These are phyloP conservation scores for Plicaturopsis crispa DNA, from an alignment of 768 basidiomycete genomes.

Conservation along the genomic window DNA sequence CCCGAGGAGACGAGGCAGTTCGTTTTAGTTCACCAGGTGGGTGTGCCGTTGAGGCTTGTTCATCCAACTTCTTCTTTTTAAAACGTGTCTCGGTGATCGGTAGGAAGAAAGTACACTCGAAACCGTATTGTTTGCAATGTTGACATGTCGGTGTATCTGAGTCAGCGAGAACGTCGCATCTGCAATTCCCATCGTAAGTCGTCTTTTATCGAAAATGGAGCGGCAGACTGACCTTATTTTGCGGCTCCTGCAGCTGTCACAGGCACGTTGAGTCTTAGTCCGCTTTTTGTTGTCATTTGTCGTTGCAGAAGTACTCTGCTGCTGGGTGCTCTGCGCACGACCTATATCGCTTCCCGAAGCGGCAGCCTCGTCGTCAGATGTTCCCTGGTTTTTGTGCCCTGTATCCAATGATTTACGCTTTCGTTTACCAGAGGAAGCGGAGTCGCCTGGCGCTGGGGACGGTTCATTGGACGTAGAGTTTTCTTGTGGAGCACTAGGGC, in stretches of 20 bases:
- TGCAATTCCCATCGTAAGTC: constrained; percentile 13
- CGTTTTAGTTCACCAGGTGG: constrained; percentile 9
- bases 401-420: constrained; percentile 52
- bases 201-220: not conserved
- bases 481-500: constrained; percentile 29
- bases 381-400: constrained; percentile 29
- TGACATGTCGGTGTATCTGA: constrained; percentile 78
- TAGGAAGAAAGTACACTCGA: constrained; percentile 95
- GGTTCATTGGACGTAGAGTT: constrained; percentile 23
- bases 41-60: constrained; percentile 23
- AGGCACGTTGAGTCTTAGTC: constrained; percentile 88
- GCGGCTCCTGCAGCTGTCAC: constrained; percentile 83
- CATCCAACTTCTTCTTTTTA: constrained; percentile 89
- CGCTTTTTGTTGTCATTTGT: constrained; percentile 71
- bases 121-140: constrained; percentile 90
- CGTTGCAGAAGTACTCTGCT: constrained; percentile 18
- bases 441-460: constrained; percentile 25
- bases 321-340: constrained; percentile 24
- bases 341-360: constrained; percentile 39
- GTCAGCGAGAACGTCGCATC: constrained; percentile 82
- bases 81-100: constrained; percentile 98
- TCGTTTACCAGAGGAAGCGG: constrained; percentile 39
- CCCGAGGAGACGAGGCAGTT: constrained; percentile 35
- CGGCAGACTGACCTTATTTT: constrained; percentile 64
- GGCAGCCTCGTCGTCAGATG: constrained; percentile 53